phyloP scores from a whole-genome alignment of 2,329 filamentous ascomycete genomes.

The Elsinoe australis region DNA sequence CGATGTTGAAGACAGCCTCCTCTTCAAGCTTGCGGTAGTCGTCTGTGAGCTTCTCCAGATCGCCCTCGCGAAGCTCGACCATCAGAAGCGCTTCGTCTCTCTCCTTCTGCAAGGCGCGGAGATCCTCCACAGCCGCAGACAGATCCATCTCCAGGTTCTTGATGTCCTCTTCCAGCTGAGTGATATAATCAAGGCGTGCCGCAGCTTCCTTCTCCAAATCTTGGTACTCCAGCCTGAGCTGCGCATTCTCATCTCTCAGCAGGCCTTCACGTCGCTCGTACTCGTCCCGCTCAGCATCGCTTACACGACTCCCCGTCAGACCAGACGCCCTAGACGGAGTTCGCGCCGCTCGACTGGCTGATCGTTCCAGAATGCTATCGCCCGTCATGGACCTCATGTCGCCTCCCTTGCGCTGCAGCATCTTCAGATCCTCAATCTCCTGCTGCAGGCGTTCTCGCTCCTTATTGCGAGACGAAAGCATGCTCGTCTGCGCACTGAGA shows the following conservation, averaged over 20 bases:
- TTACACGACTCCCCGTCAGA: constrained; percentile 56
- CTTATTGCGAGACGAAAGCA: constrained; percentile 90
- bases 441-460: constrained; percentile 93
- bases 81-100: constrained; percentile 77
- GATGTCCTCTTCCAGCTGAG: constrained; percentile 59
- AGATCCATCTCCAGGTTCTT: constrained; percentile 72
- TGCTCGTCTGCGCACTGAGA: constrained; percentile 90
- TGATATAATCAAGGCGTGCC: constrained; percentile 69
- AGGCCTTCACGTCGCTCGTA: constrained; percentile 77
- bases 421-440: constrained; percentile 93
- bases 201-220: constrained; percentile 78
- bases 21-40: constrained; percentile 46
- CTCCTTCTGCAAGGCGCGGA: constrained; percentile 71
- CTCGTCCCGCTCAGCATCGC: constrained; percentile 73
- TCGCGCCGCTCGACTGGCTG: constrained; percentile 73
- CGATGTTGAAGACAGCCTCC: constrained; percentile 53
- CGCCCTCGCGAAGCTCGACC: constrained; percentile 55
- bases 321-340: constrained; percentile 68
- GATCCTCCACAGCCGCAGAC: constrained; percentile 68
- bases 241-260: constrained; percentile 77
- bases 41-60: constrained; percentile 49
- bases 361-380: constrained; percentile 90
- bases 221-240: constrained; percentile 81
- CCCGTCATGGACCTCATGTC: constrained; percentile 54
- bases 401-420: constrained; percentile 68